Evolutionary conservation across 2,329 filamentous ascomycete species (phyloP), one percentile per base, ranked within the genome.

Genomic region (Cryphonectria parasitica): DNA sequence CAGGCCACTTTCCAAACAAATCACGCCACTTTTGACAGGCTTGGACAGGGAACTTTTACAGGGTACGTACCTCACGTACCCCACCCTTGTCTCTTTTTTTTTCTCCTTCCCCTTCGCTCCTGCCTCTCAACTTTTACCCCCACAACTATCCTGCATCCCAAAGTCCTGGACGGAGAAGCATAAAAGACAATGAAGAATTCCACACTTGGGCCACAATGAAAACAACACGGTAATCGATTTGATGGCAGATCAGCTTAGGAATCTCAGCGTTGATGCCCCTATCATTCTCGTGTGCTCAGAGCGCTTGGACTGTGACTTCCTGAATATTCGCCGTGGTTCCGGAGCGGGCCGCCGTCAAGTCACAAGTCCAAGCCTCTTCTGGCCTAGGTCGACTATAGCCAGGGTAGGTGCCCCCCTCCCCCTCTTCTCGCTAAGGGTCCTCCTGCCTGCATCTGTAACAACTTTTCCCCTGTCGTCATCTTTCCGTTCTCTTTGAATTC

Each of bases 21-120:
- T 68, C 66, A 68, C 66, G 66, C 66, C 66, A 68, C 41, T 68
- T 68, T 52, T 68, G 66, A 68, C 66, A 68, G 66, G 66, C 28
- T 19, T 43, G 58, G 52, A 34, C 54, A 60, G 65, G 65, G 65
- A 36, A 41, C 64, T 19, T 49, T 49, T 43, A n/a, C n/a, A 25
- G 19, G 64, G 63, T 65, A 65, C 63, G 36, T 58, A 39, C 22
- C 34, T 34, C 22, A 4, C 13, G 34, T 39, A 25, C 58, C 58
- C 58, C 58, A 61, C 58, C 58, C n/a, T 8, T 31, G 13, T 31
- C 13, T 56, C 52, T 56, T 28, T 56, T 54, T 28, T 56, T 8
- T 25, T 7, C 15, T 56, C 15, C 11, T 17, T 22, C n/a, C n/a
- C 25, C 25, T 49, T 31, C 62, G 13, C 36, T 8, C 6, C 22